Percentiles rank a stretch among this genome's conserved stretches.
phyloP scores from a whole-genome alignment of 129 eudicot species.

The Flaveria bidentis region DNA sequence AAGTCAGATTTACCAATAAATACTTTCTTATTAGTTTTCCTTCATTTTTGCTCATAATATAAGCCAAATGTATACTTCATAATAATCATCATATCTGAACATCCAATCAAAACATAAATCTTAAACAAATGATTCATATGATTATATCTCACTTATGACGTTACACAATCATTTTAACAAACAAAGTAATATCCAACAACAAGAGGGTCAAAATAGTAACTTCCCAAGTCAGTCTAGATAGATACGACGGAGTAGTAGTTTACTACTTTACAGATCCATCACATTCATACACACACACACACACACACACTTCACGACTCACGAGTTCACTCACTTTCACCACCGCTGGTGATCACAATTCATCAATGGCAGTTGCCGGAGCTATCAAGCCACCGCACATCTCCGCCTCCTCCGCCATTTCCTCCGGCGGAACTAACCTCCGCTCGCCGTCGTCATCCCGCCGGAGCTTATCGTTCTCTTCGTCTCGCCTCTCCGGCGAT shows the following conservation, averaged over 20 bases:
- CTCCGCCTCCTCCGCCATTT: conserved; percentile 32
- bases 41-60: not conserved
- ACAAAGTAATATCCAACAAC: not conserved
- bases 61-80: not conserved
- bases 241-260: conserved; percentile 35
- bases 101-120: not conserved
- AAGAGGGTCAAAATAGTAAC: conserved; percentile 29
- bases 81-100: not conserved
- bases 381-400: conserved; percentile 36
- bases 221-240: not conserved
- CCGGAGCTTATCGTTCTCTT: conserved; percentile 50
- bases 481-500: conserved; percentile 50
- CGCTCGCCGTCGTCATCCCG: conserved; percentile 30
- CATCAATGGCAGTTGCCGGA: conserved; percentile 58
- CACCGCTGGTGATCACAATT: not conserved
- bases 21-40: no score
- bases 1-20: no score
- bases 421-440: conserved; percentile 5
- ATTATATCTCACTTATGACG: no score
- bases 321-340: conserved; percentile 40
- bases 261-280: conserved; percentile 27
- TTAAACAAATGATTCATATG: no score
- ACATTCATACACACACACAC: not conserved
- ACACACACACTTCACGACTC: conserved; percentile 4
- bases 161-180: not conserved